Evolutionary conservation across 2,329 filamentous ascomycete species (phyloP), one percentile per base, ranked within the genome.

Genomic region (Ophiocordyceps unilateralis): DNA sequence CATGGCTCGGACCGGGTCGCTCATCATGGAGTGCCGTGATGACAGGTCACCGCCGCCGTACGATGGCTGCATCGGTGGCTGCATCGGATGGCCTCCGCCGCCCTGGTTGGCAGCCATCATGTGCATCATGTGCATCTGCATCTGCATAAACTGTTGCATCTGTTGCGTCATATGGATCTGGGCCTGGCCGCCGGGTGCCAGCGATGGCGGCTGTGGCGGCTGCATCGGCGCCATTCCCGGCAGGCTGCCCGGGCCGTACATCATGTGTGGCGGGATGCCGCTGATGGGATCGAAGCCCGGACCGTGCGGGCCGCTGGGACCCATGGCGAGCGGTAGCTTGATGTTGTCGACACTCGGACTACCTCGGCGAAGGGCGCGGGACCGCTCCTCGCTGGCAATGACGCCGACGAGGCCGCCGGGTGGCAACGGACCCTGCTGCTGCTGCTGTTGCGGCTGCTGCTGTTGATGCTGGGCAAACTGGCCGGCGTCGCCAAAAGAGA

Each of bases 41-140:
- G 56, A 59, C 44, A 68, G 54, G 46, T 68, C 65, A 28, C 63
- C 45, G 21, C 26, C 51, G 19, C 51, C 51, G 37, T 56, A 58
- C 9, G 55, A 51, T 32, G 49, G 48, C 39, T 55, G 54, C 54
- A 56, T 53, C 37, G 47, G 50, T 28, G 48, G 50, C 32, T 47
- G 60, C 56, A 65, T 62, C 14, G 45, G 47, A 15, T 46, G 43
- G 12, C 43, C 47, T 38, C 49, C 48, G 12, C 47, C 50, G 24
- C 49, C 54, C 44, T 57, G 57, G 47, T 64, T 65, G 41, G 56
- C 51, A 1, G 69, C 68, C 72, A 85, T 83, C 76, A 86, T 81
- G 53, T 88, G 82, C 81, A 93, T 89, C 62, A 87, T 87, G 57
- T 93, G 83, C 81, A 93, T 88, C 58, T 93, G 86, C 80, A 91